These are phyloP conservation scores for Phellinidium pouzarii DNA, from an alignment of 1,284 basidiomycete genomes.

Conservation along the genomic window DNA sequence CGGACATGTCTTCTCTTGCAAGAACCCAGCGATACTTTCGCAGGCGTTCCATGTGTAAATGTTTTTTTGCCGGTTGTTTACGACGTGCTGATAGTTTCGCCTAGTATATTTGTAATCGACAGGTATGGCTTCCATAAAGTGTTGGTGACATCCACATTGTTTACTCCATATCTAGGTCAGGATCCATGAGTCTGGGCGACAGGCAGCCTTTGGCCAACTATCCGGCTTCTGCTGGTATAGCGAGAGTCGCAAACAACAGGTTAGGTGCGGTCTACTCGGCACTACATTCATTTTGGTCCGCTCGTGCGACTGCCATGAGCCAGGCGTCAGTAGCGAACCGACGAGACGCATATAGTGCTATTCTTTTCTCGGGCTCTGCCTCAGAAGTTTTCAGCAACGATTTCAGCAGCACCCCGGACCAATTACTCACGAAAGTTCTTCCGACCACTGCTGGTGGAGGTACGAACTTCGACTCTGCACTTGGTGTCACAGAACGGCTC, in stretches of 20 bases:
- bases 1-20: slow-evolving; percentile 48
- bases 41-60: slow-evolving; percentile 57
- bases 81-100: background rate
- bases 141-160: background rate
- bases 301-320: slow-evolving; percentile 32
- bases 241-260: slow-evolving; percentile 36
- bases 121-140: slow-evolving; percentile 27
- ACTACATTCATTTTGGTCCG: slow-evolving; percentile 46
- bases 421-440: slow-evolving; percentile 38
- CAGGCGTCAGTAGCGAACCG: slow-evolving; percentile 26
- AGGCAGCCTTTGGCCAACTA: slow-evolving; percentile 39
- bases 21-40: slow-evolving; percentile 46
- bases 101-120: slow-evolving; percentile 48
- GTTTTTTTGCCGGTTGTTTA: background rate
- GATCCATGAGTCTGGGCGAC: slow-evolving; percentile 42
- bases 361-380: slow-evolving; percentile 39
- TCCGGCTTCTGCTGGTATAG: slow-evolving; percentile 37
- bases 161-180: slow-evolving; percentile 34
- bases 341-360: slow-evolving; percentile 51
- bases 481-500: slow-evolving; percentile 31
- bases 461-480: slow-evolving; percentile 43
- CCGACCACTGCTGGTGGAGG: slow-evolving; percentile 30
- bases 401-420: slow-evolving; percentile 40
- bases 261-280: slow-evolving; percentile 55
- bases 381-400: slow-evolving; percentile 37